phyloP scores from a whole-genome alignment of 768 basidiomycete species.

The Cystobasidium ongulense region DNA sequence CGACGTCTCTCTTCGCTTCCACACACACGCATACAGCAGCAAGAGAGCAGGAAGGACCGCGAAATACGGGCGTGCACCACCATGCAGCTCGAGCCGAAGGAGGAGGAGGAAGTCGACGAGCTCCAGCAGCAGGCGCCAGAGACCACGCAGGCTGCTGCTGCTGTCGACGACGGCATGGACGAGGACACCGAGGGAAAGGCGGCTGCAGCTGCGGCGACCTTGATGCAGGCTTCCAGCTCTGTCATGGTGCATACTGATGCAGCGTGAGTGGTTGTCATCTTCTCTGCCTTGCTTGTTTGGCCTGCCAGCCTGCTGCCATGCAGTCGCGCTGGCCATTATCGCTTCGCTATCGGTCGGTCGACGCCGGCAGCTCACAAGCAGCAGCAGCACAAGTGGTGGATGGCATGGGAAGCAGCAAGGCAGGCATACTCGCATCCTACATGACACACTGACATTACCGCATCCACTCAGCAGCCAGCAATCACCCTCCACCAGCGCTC shows the following conservation, averaged over 20 bases:
- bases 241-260: neutral
- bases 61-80: neutral
- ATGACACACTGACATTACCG: too few species aligned
- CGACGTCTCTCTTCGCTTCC: neutral
- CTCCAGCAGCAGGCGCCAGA: neutral
- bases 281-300: neutral
- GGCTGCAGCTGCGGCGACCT: neutral
- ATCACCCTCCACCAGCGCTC: neutral
- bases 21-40: neutral
- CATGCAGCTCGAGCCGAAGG: slow-evolving; percentile 5
- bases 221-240: neutral
- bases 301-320: too few species aligned
- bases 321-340: neutral
- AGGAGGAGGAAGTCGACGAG: slow-evolving; percentile 3
- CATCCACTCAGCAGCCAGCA: neutral
- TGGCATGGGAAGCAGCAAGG: too few species aligned
- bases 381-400: too few species aligned
- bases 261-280: neutral
- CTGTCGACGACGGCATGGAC: neutral
- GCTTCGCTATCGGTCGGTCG: neutral
- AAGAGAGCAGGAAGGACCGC: neutral
- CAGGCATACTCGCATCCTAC: neutral
- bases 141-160: neutral
- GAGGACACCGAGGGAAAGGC: neutral
- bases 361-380: too few species aligned